Percentiles rank a stretch among this genome's conserved stretches.
phyloP scores from a whole-genome alignment of 2,329 filamentous ascomycete species.

The Hymenoscyphus fraxineus region DNA sequence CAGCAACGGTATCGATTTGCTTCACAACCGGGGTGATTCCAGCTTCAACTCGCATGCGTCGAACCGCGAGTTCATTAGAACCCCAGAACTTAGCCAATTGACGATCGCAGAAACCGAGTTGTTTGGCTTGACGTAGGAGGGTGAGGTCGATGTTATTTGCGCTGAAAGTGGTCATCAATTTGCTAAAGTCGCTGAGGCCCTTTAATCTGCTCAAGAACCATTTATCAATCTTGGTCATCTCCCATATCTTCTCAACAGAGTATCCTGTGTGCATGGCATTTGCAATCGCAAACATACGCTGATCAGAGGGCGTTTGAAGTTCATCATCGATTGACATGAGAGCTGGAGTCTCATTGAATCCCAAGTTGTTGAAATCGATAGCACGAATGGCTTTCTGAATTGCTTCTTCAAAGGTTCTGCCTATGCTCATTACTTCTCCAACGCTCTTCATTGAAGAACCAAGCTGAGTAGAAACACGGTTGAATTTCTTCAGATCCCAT shows the following conservation, averaged over 20 bases:
- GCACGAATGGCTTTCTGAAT: slow-evolving; percentile 97
- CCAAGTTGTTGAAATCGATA: slow-evolving; percentile 92
- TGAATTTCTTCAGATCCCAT: slow-evolving; percentile 99
- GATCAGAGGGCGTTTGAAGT: slow-evolving; percentile 94
- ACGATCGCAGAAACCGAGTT: slow-evolving; percentile 88
- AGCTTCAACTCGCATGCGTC: slow-evolving; percentile 77
- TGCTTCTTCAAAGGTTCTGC: slow-evolving; percentile 93
- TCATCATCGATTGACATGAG: slow-evolving; percentile 96
- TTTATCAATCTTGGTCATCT: slow-evolving; percentile 97
- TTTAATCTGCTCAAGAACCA: slow-evolving; percentile 96
- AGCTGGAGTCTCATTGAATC: slow-evolving; percentile 86
- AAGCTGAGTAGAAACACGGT: slow-evolving; percentile 88
- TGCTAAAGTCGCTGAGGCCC: slow-evolving; percentile 83
- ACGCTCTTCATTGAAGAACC: slow-evolving; percentile 99
- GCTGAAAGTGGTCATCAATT: slow-evolving; percentile 66
- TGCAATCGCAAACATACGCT: slow-evolving; percentile 94
- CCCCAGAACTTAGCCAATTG: slow-evolving; percentile 93
- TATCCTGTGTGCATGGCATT: slow-evolving; percentile 97
- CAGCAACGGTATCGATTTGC: slow-evolving; percentile 97
- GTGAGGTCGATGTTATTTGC: slow-evolving; percentile 61
- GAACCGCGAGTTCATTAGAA: slow-evolving; percentile 88
- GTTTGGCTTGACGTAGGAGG: slow-evolving; percentile 79
- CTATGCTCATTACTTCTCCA: slow-evolving; percentile 98
- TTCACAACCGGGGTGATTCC: slow-evolving; percentile 88
- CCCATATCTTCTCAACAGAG: slow-evolving; percentile 94